These are phyloP conservation scores for Pueraria montana DNA, from an alignment of 306 rosid species.

Conservation along the genomic window DNA sequence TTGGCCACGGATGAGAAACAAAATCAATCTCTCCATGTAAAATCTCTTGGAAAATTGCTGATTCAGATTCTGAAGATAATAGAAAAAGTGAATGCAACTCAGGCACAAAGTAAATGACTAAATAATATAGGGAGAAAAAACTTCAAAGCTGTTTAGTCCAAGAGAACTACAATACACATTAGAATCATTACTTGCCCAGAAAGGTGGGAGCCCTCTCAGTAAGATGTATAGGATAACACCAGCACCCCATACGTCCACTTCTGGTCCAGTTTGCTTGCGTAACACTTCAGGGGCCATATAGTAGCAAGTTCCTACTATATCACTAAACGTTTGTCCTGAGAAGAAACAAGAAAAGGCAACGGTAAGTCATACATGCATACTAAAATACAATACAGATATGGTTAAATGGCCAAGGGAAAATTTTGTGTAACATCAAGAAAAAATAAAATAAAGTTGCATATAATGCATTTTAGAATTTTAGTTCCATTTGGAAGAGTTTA, in stretches of 20 bases:
- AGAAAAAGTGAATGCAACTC: conserved; percentile 30
- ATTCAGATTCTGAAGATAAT: conserved; percentile 69
- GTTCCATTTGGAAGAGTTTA: too few species aligned
- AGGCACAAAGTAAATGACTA: not conserved
- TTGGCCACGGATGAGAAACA: conserved; percentile 86
- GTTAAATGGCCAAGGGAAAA: not conserved
- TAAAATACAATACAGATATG: not conserved
- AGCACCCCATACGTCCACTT: conserved; percentile 94
- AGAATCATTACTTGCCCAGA: conserved; percentile 80
- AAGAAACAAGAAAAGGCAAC: conserved; percentile 29
- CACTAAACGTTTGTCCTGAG: conserved; percentile 76
- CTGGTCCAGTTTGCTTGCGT: conserved; percentile 77
- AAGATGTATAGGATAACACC: conserved; percentile 92
- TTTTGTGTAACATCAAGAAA: not conserved
- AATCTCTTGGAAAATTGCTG: conserved; percentile 81
- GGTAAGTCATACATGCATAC: not conserved
- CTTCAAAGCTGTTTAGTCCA: conserved; percentile 9
- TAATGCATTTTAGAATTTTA: too few species aligned
- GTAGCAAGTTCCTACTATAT: conserved; percentile 86
- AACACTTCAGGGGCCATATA: conserved; percentile 92
- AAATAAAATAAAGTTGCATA: not conserved
- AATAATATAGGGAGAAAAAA: not conserved
- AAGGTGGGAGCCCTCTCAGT: conserved; percentile 89
- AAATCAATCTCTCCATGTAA: conserved; percentile 75
- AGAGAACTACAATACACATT: conserved; percentile 29